Evolutionary conservation across 495 filamentous ascomycete species (phyloP).

Genomic region (Letharia lupina): DNA sequence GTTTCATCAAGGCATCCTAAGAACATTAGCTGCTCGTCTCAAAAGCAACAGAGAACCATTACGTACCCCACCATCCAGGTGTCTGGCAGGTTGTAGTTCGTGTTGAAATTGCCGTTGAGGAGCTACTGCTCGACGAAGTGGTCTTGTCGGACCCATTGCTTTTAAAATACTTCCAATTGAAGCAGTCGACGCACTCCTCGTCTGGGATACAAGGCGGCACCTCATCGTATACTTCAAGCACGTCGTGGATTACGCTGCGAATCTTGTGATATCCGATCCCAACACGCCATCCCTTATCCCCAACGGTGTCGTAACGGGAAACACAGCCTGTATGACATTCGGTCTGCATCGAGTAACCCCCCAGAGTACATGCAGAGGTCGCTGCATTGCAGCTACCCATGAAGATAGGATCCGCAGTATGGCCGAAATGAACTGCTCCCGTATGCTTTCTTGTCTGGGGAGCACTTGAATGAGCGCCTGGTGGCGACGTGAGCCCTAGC

Average conservation of each 20-base stretch:
- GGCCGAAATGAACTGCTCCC: slow-evolving; percentile 86
- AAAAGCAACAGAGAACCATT: neutral
- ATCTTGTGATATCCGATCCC: slow-evolving; percentile 82
- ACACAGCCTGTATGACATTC: slow-evolving; percentile 80
- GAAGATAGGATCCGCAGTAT: slow-evolving; percentile 91
- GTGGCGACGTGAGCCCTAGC: slow-evolving; percentile 79
- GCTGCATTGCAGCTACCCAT: slow-evolving; percentile 91
- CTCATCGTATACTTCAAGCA: slow-evolving; percentile 69
- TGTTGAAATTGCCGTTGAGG: slow-evolving; percentile 51
- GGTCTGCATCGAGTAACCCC: slow-evolving; percentile 90
- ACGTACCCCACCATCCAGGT: slow-evolving; percentile 56
- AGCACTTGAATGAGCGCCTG: slow-evolving; percentile 57
- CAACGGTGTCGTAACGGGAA: slow-evolving; percentile 87
- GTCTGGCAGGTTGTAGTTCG: slow-evolving; percentile 82
- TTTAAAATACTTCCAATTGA: slow-evolving; percentile 86
- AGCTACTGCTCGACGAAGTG: slow-evolving; percentile 48
- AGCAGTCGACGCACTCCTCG: slow-evolving; percentile 79
- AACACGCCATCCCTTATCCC: slow-evolving; percentile 81
- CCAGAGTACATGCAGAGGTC: slow-evolving; percentile 77
- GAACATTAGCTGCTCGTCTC: neutral
- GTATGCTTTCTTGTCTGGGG: slow-evolving; percentile 64
- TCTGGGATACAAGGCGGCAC: slow-evolving; percentile 68
- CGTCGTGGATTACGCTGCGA: slow-evolving; percentile 70
- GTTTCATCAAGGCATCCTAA: slow-evolving; percentile 30
- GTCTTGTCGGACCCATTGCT: slow-evolving; percentile 77